Percentiles rank a stretch among this genome's conserved stretches.
Evolutionary conservation across 306 rosid species (phyloP).

Genomic region (Potentilla sterilis): DNA sequence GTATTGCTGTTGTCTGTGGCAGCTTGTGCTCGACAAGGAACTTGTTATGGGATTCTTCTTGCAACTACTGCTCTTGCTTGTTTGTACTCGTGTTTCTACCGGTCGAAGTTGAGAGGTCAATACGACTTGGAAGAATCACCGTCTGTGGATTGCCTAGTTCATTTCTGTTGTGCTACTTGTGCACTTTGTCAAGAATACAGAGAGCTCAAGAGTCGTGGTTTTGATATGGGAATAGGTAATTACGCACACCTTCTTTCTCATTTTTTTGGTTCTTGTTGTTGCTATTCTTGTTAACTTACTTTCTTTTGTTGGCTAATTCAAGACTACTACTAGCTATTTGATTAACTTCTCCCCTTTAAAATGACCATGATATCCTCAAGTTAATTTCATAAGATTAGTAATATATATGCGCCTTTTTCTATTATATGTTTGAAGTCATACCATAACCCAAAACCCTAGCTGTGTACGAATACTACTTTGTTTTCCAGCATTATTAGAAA

Average conservation of each 20-base stretch:
- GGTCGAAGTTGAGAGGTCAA: conserved; percentile 62
- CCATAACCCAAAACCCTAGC: neutral
- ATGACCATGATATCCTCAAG: neutral
- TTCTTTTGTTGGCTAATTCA: neutral
- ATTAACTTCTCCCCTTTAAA: neutral
- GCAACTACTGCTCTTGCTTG: conserved; percentile 48
- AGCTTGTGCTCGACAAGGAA: conserved; percentile 49
- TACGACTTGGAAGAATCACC: conserved; percentile 63
- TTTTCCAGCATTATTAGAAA: neutral
- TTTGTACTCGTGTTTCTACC: conserved; percentile 51
- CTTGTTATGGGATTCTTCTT: conserved; percentile 36
- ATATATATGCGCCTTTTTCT: no score
- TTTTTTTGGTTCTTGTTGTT: neutral
- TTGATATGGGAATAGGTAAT: conserved; percentile 61
- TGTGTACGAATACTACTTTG: neutral
- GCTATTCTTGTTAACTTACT: neutral
- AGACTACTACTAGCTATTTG: neutral
- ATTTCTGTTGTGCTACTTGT: conserved; percentile 61
- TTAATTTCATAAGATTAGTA: neutral
- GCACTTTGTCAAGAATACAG: conserved; percentile 75
- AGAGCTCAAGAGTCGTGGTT: conserved; percentile 57
- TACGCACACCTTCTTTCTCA: neutral
- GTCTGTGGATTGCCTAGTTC: conserved; percentile 68
- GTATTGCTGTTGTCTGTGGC: neutral
- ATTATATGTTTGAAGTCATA: no score